Conservation (phyloP, 257 asterid genomes). For the Solanum ossicruentum region DNA sequence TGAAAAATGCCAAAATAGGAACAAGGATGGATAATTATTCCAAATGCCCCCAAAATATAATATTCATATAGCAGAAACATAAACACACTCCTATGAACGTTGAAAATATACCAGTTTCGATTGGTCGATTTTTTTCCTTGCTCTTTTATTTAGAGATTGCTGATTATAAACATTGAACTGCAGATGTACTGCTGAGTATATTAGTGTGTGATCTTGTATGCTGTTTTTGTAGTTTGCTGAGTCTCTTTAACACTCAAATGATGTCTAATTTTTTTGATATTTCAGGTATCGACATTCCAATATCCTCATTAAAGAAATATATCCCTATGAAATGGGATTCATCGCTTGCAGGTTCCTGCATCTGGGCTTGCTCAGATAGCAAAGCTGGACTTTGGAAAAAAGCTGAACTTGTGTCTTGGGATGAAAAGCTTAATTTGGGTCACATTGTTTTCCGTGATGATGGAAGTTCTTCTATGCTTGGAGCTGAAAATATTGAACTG, state of each 20-base stretch:
- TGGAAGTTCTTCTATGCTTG: constrained; percentile 64
- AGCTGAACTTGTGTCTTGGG: constrained; percentile 90
- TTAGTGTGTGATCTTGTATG: not conserved
- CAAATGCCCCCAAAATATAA: not conserved
- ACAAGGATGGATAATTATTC: not conserved
- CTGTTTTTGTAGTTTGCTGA: not conserved
- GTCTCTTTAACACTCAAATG: not conserved
- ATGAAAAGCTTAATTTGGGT: constrained; percentile 43
- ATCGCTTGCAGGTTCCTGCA: constrained; percentile 69
- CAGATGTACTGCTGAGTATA: not conserved
- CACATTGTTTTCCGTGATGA: constrained; percentile 59
- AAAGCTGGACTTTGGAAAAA: constrained; percentile 67
- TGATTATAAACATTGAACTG: not conserved
- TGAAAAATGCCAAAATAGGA: not conserved
- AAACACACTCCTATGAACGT: not conserved
- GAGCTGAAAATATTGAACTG: constrained; percentile 44
- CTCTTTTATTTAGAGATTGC: not conserved
- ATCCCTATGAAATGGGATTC: constrained; percentile 67
- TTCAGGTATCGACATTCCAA: constrained; percentile 61
- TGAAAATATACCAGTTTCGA: not conserved
- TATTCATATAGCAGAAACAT: not conserved
- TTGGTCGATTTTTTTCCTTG: not conserved
- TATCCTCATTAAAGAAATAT: constrained; percentile 56
- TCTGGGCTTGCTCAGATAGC: constrained; percentile 65
- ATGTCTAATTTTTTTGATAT: not conserved